A percentile compares a stretch with the other conserved stretches of the same genome.
Conservation (phyloP, 2,329 filamentous ascomycete species). For the Exophiala sp. region DNA sequence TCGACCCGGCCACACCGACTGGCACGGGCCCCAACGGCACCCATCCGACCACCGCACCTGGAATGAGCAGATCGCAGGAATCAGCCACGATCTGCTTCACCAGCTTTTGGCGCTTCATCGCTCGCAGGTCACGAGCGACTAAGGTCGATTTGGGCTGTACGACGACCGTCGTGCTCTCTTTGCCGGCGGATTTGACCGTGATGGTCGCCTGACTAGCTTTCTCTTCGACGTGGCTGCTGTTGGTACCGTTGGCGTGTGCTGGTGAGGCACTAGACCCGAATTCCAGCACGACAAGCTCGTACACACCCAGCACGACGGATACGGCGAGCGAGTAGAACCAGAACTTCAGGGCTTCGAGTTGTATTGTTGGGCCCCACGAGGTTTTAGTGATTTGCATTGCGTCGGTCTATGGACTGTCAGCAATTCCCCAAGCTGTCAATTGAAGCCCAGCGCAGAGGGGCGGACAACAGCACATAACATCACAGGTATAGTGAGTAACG, state of each 20-base stretch:
- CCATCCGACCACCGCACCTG: slow-evolving; percentile 61
- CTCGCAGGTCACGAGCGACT: neutral
- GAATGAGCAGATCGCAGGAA: slow-evolving; percentile 60
- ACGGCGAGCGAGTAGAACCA: slow-evolving; percentile 64
- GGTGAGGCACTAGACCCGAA: neutral
- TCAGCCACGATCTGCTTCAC: slow-evolving; percentile 55
- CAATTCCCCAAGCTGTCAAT: neutral
- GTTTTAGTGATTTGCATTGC: slow-evolving; percentile 51
- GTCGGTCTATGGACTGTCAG: slow-evolving; percentile 38
- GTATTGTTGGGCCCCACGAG: slow-evolving; percentile 45
- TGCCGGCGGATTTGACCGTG: neutral
- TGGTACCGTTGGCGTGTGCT: neutral
- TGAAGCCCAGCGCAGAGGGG: neutral
- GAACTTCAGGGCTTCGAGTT: slow-evolving; percentile 62
- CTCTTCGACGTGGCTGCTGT: neutral
- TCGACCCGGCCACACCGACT: slow-evolving; percentile 58
- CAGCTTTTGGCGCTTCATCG: slow-evolving; percentile 4
- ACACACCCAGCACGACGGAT: slow-evolving; percentile 44
- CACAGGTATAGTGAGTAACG: slow-evolving; percentile 9
- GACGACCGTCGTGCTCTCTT: neutral
- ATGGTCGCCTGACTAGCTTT: neutral
- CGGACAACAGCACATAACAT: neutral
- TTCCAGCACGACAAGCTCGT: slow-evolving; percentile 36
- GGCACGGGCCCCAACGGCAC: slow-evolving; percentile 49
- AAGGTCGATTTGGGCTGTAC: neutral